These are phyloP conservation scores for Blastobotrys buckinghamii DNA, from an alignment of 1,139 yeast species.

Conservation along the genomic window DNA sequence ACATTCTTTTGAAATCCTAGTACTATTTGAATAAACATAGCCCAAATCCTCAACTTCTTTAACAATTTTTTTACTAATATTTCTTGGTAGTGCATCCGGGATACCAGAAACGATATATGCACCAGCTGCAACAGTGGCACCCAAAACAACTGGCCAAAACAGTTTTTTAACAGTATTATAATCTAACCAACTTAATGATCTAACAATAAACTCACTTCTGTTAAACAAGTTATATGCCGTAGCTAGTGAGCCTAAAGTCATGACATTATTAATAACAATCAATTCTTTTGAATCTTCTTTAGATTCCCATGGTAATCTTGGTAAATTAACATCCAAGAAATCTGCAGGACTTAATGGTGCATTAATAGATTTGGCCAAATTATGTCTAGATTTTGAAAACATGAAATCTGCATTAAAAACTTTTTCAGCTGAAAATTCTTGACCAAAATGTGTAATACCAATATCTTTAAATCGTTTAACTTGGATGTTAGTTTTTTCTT, in stretches of 20 bases:
- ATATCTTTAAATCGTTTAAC: slow-evolving; percentile 59
- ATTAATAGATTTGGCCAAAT: slow-evolving; percentile 51
- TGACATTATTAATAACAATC: slow-evolving; percentile 32
- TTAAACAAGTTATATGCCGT: slow-evolving; percentile 33
- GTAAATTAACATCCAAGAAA: slow-evolving; percentile 51
- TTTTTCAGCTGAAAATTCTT: slow-evolving; percentile 48
- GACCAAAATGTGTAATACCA: slow-evolving; percentile 46
- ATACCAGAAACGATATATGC: slow-evolving; percentile 71
- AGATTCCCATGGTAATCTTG: slow-evolving; percentile 9
- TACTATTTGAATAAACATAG: slow-evolving; percentile 72
- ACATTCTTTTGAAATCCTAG: slow-evolving; percentile 74
- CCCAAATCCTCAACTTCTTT: slow-evolving; percentile 59
- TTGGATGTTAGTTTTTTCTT: slow-evolving; percentile 48
- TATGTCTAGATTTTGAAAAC: slow-evolving; percentile 74
- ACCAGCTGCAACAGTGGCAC: slow-evolving; percentile 52
- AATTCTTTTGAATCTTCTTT: slow-evolving; percentile 5
- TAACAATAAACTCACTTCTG: slow-evolving; percentile 26
- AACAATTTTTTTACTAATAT: slow-evolving; percentile 67
- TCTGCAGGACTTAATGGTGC: slow-evolving; percentile 60
- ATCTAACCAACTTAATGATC: slow-evolving; percentile 20
- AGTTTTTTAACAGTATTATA: slow-evolving; percentile 30
- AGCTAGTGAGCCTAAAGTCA: slow-evolving; percentile 36
- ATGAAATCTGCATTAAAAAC: slow-evolving; percentile 71
- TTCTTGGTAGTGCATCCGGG: slow-evolving; percentile 84
- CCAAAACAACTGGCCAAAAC: slow-evolving; percentile 44